Base-by-base conservation (phyloP, 2,329 filamentous ascomycete species). In the Aaosphaeria pasadenensis region DNA sequence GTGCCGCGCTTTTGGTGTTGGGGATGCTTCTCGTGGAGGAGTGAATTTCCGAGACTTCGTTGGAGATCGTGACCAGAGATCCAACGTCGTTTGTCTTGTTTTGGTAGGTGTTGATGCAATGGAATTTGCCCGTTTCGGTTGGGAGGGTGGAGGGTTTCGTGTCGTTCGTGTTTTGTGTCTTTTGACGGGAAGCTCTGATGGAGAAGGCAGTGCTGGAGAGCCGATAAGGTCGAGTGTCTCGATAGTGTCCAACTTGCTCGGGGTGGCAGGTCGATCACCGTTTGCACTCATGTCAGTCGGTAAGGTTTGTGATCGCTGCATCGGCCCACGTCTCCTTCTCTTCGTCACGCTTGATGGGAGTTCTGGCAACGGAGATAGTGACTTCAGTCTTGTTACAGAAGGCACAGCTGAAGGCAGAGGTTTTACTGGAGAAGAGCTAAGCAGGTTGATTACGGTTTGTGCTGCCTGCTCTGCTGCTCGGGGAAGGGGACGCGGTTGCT, bases 221-320 rank as follows among this genome's bases (percentile, higher is more conserved):
- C 56, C 55, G 1, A 59, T 50, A 5, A 69, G 49, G 47, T 69
- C 60, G 11, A 69, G 45, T 1, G 51, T 61, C 35, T 68, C 64
- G 46, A 66, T 60, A 2, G 53, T 50, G 30, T 54, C 52, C 6
- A 51, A 5, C 4, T 48, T 43, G 6, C 55, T 53, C 17, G 60
- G 59, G 24, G 60, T 59, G 6, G 40, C 46, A 28, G 63, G 43
- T n/a, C 57, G 56, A 11, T 52, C 52, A 5, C 46, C 13, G 7
- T 42, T 30, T 2, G 44, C 41, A 32, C 48, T 50, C 2, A 47
- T 44, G 17, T 60, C 49, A 1, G 57, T 45, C 0, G 65, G 66
- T 7, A 66, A 52, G 1, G 66, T 70, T 4, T 62, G 59, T 7
- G 66, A 67, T 35, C 67, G 64, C 44, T 67, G 62, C n/a, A 69